These are phyloP conservation scores for Cyberlindnera mycetangii DNA, from an alignment of 805 yeast species.

Conservation along the genomic window DNA sequence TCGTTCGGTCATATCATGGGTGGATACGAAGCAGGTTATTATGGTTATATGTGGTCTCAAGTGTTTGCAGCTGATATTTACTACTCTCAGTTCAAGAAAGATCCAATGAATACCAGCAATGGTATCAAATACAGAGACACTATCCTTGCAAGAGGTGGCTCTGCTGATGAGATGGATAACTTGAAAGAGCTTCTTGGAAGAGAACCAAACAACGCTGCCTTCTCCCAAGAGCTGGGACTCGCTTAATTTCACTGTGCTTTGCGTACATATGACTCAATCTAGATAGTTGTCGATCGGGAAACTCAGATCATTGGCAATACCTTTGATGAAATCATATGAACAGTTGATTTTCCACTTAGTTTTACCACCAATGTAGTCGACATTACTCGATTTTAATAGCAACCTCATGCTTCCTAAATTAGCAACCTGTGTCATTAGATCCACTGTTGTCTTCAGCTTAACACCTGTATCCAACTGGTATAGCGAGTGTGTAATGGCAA, in stretches of 20 bases:
- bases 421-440: slow-evolving; percentile 33
- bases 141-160: slow-evolving; percentile 70
- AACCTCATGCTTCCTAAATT: slow-evolving; percentile 34
- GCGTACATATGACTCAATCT: slow-evolving; percentile 33
- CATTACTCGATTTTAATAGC: slow-evolving; percentile 33
- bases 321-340: slow-evolving; percentile 60
- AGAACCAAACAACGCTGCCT: slow-evolving; percentile 70
- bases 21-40: slow-evolving; percentile 84
- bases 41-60: slow-evolving; percentile 83
- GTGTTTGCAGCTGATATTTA: slow-evolving; percentile 85
- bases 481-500: slow-evolving; percentile 77
- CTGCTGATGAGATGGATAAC: slow-evolving; percentile 63
- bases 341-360: slow-evolving; percentile 79
- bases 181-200: slow-evolving; percentile 70
- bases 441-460: slow-evolving; percentile 32
- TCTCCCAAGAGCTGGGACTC: slow-evolving; percentile 63
- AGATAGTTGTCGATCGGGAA: slow-evolving; percentile 67
- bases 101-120: slow-evolving; percentile 59
- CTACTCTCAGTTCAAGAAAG: slow-evolving; percentile 60
- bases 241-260: no score
- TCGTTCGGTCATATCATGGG: slow-evolving; percentile 76
- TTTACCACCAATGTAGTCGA: slow-evolving; percentile 61
- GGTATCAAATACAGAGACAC: slow-evolving; percentile 71
- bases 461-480: slow-evolving; percentile 41
- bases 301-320: slow-evolving; percentile 59